Evolutionary conservation across 2,329 filamentous ascomycete species (phyloP).

Genomic region (Trichoderma koningii): DNA sequence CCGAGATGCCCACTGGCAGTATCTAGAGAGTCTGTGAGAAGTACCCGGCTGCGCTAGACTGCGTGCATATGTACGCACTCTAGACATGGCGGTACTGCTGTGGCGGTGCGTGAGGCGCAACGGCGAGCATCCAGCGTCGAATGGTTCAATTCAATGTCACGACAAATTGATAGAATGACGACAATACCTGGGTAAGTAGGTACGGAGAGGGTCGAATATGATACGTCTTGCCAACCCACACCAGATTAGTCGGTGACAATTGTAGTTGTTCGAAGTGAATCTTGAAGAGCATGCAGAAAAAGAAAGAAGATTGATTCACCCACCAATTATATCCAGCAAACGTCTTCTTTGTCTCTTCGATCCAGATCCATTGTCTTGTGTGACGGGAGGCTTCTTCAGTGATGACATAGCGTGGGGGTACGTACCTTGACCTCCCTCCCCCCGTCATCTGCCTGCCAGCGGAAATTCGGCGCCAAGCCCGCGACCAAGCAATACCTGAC

Average conservation of each 20-base stretch:
- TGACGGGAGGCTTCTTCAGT: neutral
- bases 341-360: neutral
- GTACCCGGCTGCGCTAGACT: constrained; percentile 7
- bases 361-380: neutral
- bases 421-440: constrained; percentile 2
- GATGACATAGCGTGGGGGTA: constrained; percentile 24
- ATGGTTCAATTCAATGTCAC: neutral
- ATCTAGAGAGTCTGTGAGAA: neutral
- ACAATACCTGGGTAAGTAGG: too few relatives aligned
- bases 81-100: neutral
- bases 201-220: too few relatives aligned
- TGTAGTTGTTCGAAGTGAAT: too few relatives aligned
- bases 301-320: too few relatives aligned
- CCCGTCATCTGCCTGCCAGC: constrained; percentile 17
- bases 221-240: too few relatives aligned
- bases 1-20: neutral
- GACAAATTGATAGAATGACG: too few relatives aligned
- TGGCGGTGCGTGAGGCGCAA: constrained; percentile 12
- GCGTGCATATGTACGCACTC: constrained; percentile 23
- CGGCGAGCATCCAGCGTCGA: neutral
- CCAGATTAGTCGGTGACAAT: too few relatives aligned
- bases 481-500: neutral
- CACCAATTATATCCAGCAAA: too few relatives aligned
- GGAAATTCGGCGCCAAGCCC: constrained; percentile 13
- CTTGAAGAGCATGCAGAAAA: too few relatives aligned